A percentile compares a stretch with the other conserved stretches of the same genome.
Conservation (phyloP, 805 yeast genomes). For the Millerago galiae region DNA sequence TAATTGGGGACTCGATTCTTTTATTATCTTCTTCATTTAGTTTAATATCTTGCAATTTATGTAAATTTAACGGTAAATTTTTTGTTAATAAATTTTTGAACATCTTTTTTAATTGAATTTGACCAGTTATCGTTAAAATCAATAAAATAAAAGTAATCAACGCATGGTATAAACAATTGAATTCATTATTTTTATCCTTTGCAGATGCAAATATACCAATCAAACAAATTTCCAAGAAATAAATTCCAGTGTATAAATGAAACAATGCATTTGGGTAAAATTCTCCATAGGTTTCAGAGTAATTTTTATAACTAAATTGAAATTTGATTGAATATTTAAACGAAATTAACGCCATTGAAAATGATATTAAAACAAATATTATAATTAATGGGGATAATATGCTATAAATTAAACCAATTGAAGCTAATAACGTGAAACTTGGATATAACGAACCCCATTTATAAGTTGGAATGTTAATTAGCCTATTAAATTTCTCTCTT, state of each 20-base stretch:
- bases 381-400: conserved; percentile 75
- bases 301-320: conserved; percentile 44
- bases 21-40: background rate
- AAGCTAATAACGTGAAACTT: conserved; percentile 65
- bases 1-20: background rate
- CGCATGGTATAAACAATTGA: conserved; percentile 41
- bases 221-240: conserved; percentile 72
- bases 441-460: conserved; percentile 82
- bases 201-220: conserved; percentile 70
- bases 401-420: conserved; percentile 73
- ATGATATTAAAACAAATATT: conserved; percentile 50
- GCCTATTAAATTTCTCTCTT: conserved; percentile 42
- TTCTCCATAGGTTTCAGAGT: conserved; percentile 61
- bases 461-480: conserved; percentile 38
- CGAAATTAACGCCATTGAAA: conserved; percentile 51
- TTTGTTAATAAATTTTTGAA: conserved; percentile 29
- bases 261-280: conserved; percentile 69
- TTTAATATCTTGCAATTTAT: background rate
- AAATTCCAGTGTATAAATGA: conserved; percentile 75
- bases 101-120: conserved; percentile 42
- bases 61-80: conserved; percentile 30
- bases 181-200: conserved; percentile 38
- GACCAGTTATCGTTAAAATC: conserved; percentile 49
- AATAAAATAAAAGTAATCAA: conserved; percentile 46
- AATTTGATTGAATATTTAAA: conserved; percentile 64